Evolutionary conservation across 805 yeast species (phyloP).

Genomic region (Candida sphagnicola): DNA sequence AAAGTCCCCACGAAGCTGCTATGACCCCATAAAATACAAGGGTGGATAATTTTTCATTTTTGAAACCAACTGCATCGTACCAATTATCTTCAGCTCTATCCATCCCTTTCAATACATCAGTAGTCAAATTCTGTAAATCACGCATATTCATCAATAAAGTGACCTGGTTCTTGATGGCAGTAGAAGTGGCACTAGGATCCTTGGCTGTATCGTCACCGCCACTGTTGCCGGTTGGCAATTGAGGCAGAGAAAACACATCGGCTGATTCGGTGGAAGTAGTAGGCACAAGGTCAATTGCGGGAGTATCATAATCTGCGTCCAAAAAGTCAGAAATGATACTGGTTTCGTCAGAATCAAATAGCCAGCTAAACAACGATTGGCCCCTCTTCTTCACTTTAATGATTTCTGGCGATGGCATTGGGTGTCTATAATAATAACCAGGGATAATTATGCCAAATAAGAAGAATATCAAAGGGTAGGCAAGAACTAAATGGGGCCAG

Average conservation of each 20-base stretch:
- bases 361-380: conserved; percentile 46
- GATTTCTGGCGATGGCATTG: conserved; percentile 44
- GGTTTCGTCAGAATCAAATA: conserved; percentile 25
- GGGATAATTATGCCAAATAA: conserved; percentile 63
- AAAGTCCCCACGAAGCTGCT: conserved; percentile 30
- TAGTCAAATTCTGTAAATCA: conserved; percentile 65
- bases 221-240: conserved; percentile 9
- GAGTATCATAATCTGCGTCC: conserved; percentile 14
- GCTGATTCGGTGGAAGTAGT: not conserved
- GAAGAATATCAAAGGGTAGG: conserved; percentile 57
- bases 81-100: conserved; percentile 53
- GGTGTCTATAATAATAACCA: conserved; percentile 66
- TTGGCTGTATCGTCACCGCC: conserved; percentile 9
- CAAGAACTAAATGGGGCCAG: conserved; percentile 64
- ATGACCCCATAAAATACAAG: conserved; percentile 42
- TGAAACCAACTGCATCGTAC: conserved; percentile 64
- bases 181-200: conserved; percentile 1
- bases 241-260: conserved; percentile 2
- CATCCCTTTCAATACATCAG: conserved; percentile 46
- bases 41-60: conserved; percentile 65
- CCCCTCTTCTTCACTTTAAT: conserved; percentile 48
- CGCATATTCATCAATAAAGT: conserved; percentile 59
- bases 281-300: conserved; percentile 9
- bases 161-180: conserved; percentile 29
- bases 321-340: conserved; percentile 32